Evolutionary conservation across 164 flowering plant genomes (phyloP).

Genomic region (Magnolia officinalis): DNA sequence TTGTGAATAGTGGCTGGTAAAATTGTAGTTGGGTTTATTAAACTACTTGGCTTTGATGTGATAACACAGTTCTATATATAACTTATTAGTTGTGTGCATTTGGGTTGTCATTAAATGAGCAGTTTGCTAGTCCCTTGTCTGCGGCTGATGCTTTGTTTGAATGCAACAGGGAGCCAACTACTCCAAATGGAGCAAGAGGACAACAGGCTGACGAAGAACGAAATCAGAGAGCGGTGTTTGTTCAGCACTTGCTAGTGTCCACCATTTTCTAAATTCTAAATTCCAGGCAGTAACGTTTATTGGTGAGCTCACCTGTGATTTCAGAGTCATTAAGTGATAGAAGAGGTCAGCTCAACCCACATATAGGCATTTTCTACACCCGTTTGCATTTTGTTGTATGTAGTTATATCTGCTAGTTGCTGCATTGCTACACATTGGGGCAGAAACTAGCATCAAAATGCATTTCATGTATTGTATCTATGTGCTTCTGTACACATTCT

Average conservation of each 20-base stretch:
- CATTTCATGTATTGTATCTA: not conserved
- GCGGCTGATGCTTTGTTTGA: not conserved
- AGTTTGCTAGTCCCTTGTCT: not conserved
- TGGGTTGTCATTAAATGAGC: not conserved
- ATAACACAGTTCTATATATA: too few species aligned
- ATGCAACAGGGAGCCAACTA: conserved; percentile 36
- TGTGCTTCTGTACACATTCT: not conserved
- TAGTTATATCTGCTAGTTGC: conserved; percentile 4
- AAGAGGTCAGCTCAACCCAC: not conserved
- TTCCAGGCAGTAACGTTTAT: not conserved
- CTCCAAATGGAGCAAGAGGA: conserved; percentile 26
- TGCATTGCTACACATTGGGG: not conserved
- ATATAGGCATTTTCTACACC: not conserved
- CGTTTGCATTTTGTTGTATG: conserved; percentile 11
- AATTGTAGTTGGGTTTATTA: too few species aligned
- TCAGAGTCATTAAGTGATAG: not conserved
- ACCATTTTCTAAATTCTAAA: conserved; percentile 41
- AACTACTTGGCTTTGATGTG: too few species aligned
- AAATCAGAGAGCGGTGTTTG: conserved; percentile 46
- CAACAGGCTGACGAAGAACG: conserved; percentile 39
- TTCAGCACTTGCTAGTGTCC: conserved; percentile 56
- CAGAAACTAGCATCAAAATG: not conserved
- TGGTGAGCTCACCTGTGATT: not conserved
- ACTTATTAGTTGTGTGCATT: too few species aligned
- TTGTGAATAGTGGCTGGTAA: too few species aligned